phyloP scores from a whole-genome alignment of 2,329 filamentous ascomycete genomes.

The Mariannaea elegans region DNA sequence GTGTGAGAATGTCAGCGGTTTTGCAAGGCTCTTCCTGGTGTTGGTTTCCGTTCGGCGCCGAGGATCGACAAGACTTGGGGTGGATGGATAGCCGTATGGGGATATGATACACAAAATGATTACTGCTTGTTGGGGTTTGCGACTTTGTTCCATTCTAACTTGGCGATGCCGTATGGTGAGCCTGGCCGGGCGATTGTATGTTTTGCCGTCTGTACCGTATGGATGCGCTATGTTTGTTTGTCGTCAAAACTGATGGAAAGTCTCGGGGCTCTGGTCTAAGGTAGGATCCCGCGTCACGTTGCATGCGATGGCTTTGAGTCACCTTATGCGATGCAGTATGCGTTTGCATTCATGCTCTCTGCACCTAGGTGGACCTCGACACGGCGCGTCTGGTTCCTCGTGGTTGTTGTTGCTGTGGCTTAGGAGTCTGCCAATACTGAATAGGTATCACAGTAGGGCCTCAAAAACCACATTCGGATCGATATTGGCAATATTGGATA shows the following conservation, averaged over 20 bases:
- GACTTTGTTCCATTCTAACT: background rate
- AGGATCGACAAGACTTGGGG: background rate
- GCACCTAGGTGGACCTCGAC: constrained; percentile 1
- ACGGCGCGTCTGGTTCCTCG: background rate
- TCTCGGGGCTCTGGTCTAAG: background rate
- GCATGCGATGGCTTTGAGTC: constrained; percentile 5
- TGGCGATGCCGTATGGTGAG: background rate
- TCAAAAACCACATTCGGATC: background rate
- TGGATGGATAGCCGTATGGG: background rate
- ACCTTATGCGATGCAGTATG: constrained; percentile 21
- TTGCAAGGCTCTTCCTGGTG: background rate
- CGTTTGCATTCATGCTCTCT: constrained; percentile 16
- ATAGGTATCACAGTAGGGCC: too few relatives aligned
- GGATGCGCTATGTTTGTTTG: background rate
- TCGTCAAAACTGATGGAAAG: background rate
- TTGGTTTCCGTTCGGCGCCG: background rate
- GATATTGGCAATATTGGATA: background rate
- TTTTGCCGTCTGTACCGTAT: background rate
- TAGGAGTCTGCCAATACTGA: too few relatives aligned
- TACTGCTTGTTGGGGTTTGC: background rate
- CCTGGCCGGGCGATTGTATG: background rate
- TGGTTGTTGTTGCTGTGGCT: background rate
- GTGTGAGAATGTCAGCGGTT: background rate
- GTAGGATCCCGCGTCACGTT: background rate
- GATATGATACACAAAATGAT: background rate